Conservation (phyloP, 805 yeast genomes). For the Torulaspora franciscae region DNA sequence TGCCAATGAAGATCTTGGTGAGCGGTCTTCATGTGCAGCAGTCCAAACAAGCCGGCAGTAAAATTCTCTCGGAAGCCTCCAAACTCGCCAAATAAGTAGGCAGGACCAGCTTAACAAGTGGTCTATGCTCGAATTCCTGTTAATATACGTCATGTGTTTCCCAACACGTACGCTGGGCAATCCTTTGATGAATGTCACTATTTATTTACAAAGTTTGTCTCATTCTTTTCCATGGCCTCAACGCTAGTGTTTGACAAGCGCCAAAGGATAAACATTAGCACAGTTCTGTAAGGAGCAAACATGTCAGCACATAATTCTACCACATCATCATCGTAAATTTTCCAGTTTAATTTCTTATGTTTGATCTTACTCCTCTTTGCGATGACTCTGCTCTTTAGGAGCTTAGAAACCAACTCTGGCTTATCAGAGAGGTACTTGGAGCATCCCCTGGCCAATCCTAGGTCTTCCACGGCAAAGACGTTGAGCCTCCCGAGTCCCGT, state of each 20-base stretch:
- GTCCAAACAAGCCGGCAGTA: constrained; percentile 27
- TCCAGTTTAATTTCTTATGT: constrained; percentile 56
- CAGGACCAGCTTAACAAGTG: not conserved
- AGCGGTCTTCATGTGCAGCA: constrained; percentile 35
- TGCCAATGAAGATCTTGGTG: constrained; percentile 36
- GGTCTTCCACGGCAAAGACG: constrained; percentile 71
- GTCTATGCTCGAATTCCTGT: not conserved
- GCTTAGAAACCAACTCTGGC: constrained; percentile 44
- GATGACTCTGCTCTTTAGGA: constrained; percentile 41
- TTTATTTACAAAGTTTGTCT: constrained; percentile 21
- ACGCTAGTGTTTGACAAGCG: constrained; percentile 55
- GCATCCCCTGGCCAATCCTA: constrained; percentile 82
- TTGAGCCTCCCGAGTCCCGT: constrained; percentile 65
- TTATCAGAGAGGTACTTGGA: constrained; percentile 55
- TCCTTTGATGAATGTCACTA: not conserved
- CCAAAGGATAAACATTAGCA: constrained; percentile 72
- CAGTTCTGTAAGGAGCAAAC: constrained; percentile 63
- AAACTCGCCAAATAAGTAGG: constrained; percentile 25
- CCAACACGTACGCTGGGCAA: too few species aligned
- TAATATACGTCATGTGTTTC: not conserved
- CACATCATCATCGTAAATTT: constrained; percentile 55
- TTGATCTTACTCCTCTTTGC: constrained; percentile 36
- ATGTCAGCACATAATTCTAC: constrained; percentile 50
- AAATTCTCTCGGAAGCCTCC: constrained; percentile 37
- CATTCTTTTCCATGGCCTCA: constrained; percentile 39